Percentiles rank a stretch among this genome's conserved stretches.
Evolutionary conservation across 2,329 filamentous ascomycete genomes (phyloP).

Genomic region (Apiospora kogelbergensis): DNA sequence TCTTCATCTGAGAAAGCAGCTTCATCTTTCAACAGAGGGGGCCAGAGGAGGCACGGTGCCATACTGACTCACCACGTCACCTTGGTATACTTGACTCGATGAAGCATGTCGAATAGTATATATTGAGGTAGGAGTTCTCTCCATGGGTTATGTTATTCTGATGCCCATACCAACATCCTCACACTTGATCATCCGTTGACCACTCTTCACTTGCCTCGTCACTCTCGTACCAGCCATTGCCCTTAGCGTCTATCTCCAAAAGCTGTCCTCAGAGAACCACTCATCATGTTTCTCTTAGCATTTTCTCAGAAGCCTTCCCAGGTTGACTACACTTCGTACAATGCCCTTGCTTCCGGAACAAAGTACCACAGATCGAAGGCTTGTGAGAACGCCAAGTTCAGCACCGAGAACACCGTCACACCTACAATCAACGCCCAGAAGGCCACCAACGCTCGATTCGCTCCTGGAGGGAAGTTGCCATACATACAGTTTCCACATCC

Average conservation of each 20-base stretch:
- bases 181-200: background rate
- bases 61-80: background rate
- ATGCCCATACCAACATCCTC: background rate
- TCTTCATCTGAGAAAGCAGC: background rate
- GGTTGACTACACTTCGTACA: background rate
- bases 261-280: background rate
- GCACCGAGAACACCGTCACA: background rate
- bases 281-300: background rate
- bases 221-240: background rate
- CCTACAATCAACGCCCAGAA: background rate
- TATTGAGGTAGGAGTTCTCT: background rate
- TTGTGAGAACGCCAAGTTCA: background rate
- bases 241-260: background rate
- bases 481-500: slow-evolving; percentile 20
- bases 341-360: background rate
- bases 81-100: background rate
- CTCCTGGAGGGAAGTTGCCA: background rate
- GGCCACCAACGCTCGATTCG: too few species aligned
- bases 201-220: background rate
- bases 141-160: background rate
- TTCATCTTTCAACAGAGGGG: background rate
- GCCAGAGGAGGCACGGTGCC: background rate
- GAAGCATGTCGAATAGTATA: background rate
- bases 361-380: background rate
- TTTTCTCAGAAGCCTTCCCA: background rate